phyloP scores from a whole-genome alignment of 2,329 filamentous ascomycete species.

The Aspergillus quadricinctus region DNA sequence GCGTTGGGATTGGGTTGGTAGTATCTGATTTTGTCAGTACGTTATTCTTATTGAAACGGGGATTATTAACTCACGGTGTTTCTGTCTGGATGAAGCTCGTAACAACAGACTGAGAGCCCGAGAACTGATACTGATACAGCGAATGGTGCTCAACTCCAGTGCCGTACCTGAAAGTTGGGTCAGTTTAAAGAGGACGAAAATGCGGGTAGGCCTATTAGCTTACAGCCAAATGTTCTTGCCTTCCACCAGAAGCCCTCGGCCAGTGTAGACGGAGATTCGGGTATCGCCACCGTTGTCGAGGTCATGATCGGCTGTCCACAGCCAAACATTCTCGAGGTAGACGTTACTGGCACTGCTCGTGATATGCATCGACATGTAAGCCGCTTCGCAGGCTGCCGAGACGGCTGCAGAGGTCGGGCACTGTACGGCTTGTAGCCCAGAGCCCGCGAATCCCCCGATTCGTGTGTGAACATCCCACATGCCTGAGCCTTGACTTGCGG shows the following conservation, averaged over 20 bases:
- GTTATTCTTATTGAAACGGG: background rate
- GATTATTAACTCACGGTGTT: slow-evolving; percentile 23
- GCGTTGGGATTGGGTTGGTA: slow-evolving; percentile 37
- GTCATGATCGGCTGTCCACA: slow-evolving; percentile 54
- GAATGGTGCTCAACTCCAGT: slow-evolving; percentile 45
- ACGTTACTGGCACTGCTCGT: slow-evolving; percentile 29
- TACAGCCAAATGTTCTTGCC: slow-evolving; percentile 38
- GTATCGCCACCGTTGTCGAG: slow-evolving; percentile 48
- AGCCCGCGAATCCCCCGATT: slow-evolving; percentile 50
- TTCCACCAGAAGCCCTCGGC: slow-evolving; percentile 50
- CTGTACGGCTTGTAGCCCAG: slow-evolving; percentile 39
- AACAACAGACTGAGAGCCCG: slow-evolving; percentile 29
- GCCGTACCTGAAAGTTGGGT: slow-evolving; percentile 29
- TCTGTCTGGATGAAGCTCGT: slow-evolving; percentile 38
- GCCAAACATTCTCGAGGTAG: slow-evolving; percentile 50
- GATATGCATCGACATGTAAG: slow-evolving; percentile 37
- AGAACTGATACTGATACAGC: slow-evolving; percentile 48
- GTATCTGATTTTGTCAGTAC: slow-evolving; percentile 21
- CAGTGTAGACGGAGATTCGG: slow-evolving; percentile 51
- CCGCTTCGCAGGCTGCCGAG: slow-evolving; percentile 32
- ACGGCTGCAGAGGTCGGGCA: slow-evolving; percentile 40
- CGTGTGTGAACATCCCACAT: slow-evolving; percentile 56
- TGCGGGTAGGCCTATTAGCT: slow-evolving; percentile 12
- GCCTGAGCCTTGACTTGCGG: slow-evolving; percentile 44
- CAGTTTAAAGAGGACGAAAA: background rate